phyloP scores from a whole-genome alignment of 108 stramenopile species.

The Conticribra weissflogii region DNA sequence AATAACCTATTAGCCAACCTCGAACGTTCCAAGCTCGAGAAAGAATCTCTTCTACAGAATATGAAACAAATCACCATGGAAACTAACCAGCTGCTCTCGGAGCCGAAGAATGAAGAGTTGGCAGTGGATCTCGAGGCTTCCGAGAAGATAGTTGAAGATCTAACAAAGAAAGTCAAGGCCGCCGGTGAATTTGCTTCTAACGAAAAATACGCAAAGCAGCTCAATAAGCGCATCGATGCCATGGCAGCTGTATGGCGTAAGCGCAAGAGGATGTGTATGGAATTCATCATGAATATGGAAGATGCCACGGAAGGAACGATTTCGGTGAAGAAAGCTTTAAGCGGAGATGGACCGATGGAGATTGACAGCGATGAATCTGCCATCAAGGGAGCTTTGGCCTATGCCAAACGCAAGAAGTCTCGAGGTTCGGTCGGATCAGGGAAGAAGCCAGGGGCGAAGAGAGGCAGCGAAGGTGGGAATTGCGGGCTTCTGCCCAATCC shows the following conservation, averaged over 20 bases:
- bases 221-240: conserved; percentile 54
- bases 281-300: conserved; percentile 52
- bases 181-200: conserved; percentile 51
- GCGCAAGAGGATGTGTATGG: conserved; percentile 61
- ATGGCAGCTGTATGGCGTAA: conserved; percentile 75
- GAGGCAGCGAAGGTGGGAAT: not conserved
- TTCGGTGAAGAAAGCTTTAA: conserved; percentile 63
- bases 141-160: conserved; percentile 43
- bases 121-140: conserved; percentile 33
- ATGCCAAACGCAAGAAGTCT: conserved; percentile 36
- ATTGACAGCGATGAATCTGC: conserved; percentile 74
- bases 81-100: conserved; percentile 56
- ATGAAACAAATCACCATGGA: conserved; percentile 37
- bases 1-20: conserved; percentile 52
- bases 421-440: conserved; percentile 10
- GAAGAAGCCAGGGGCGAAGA: conserved; percentile 16
- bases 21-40: conserved; percentile 50
- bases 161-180: conserved; percentile 55
- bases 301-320: conserved; percentile 47
- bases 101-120: conserved; percentile 80
- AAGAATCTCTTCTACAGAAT: conserved; percentile 29
- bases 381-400: conserved; percentile 53
- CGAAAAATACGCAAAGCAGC: conserved; percentile 64
- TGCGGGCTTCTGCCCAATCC: conserved; percentile 12
- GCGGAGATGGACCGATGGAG: conserved; percentile 76